Percentiles rank a stretch among this genome's conserved stretches.
These are phyloP conservation scores for Elongisporangium prolatum DNA, from an alignment of 352 stramenopile genomes.

Conservation along the genomic window DNA sequence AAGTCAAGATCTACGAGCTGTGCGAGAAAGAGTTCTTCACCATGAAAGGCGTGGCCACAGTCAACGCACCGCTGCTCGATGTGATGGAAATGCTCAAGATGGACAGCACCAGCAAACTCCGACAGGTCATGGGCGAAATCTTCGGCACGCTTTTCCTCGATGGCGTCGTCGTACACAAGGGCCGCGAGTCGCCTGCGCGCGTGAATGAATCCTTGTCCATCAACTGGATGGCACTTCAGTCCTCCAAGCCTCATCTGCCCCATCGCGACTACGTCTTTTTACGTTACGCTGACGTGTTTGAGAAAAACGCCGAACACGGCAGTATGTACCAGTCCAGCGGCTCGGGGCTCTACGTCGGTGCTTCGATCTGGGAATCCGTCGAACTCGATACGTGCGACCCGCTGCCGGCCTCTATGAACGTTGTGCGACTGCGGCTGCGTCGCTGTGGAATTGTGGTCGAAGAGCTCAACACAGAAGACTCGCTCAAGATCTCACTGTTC, in stretches of 20 bases:
- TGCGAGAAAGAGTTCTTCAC: slow-evolving; percentile 83
- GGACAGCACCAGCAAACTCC: slow-evolving; percentile 55
- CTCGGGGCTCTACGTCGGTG: slow-evolving; percentile 65
- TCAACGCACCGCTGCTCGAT: slow-evolving; percentile 66
- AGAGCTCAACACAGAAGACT: slow-evolving; percentile 52
- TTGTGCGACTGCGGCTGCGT: slow-evolving; percentile 75
- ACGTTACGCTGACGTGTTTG: slow-evolving; percentile 73
- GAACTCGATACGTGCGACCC: slow-evolving; percentile 75
- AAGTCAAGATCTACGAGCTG: slow-evolving; percentile 74
- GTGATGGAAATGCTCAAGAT: slow-evolving; percentile 82
- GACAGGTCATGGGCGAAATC: slow-evolving; percentile 77
- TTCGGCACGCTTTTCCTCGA: slow-evolving; percentile 84
- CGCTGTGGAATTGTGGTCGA: slow-evolving; percentile 79
- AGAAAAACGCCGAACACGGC: slow-evolving; percentile 59
- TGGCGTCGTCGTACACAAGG: slow-evolving; percentile 65
- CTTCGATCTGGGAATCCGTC: slow-evolving; percentile 83
- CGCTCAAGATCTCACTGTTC: slow-evolving; percentile 64
- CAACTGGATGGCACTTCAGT: slow-evolving; percentile 79
- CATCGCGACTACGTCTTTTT: slow-evolving; percentile 88
- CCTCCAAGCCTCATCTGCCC: slow-evolving; percentile 75
- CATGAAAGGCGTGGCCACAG: slow-evolving; percentile 74
- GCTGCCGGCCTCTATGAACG: slow-evolving; percentile 67
- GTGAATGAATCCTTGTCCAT: slow-evolving; percentile 70
- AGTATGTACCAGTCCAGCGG: slow-evolving; percentile 50
- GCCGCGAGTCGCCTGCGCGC: slow-evolving; percentile 38